phyloP scores from a whole-genome alignment of 2,329 filamentous ascomycete species.

The Thielaviopsis punctulata region DNA sequence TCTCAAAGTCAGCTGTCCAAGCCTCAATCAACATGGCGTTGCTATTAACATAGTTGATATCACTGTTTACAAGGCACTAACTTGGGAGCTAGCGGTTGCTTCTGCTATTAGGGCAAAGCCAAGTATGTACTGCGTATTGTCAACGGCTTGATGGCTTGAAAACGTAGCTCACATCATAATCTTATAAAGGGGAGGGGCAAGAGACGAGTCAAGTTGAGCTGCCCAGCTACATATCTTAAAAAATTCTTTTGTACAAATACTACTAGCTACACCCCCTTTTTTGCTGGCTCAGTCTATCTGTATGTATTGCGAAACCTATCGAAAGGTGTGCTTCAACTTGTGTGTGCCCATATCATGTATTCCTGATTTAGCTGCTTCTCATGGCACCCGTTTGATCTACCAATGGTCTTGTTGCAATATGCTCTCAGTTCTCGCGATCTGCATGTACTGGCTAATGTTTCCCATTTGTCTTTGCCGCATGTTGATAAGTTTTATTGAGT shows the following conservation, averaged over 20 bases:
- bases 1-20: background rate
- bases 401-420: background rate
- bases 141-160: background rate
- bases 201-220: background rate
- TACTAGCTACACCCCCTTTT: background rate
- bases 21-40: background rate
- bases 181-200: background rate
- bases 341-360: background rate
- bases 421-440: background rate
- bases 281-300: too few relatives aligned
- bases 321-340: background rate
- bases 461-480: background rate
- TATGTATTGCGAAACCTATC: too few relatives aligned
- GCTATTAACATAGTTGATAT: background rate
- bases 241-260: too few relatives aligned
- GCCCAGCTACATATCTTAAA: too few relatives aligned
- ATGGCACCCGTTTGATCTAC: background rate
- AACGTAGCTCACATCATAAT: background rate
- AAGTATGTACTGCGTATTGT: background rate
- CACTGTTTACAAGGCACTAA: background rate
- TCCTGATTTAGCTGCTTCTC: background rate
- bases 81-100: background rate
- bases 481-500: background rate
- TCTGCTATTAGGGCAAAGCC: background rate
- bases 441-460: background rate